Conservation (phyloP, 208 protist genomes). For the Crithidia mellificae region DNA sequence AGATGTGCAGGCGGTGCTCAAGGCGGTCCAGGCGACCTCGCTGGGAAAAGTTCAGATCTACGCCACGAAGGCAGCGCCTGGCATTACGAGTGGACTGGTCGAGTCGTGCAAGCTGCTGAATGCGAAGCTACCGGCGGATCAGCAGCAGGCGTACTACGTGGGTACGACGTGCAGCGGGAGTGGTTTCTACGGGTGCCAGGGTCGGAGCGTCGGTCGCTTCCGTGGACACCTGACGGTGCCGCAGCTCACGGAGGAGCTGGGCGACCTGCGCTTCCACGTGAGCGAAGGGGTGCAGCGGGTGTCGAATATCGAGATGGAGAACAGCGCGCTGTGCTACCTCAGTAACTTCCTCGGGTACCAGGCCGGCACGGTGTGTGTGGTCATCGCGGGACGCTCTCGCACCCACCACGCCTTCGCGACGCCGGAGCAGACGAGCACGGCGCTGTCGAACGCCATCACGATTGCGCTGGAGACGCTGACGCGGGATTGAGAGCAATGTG, state of each 20-base stretch:
- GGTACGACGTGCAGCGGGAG: slow-evolving; percentile 66
- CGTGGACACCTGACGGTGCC: slow-evolving; percentile 45
- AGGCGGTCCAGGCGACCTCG: slow-evolving; percentile 34
- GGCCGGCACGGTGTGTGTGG: slow-evolving; percentile 62
- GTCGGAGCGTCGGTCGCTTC: slow-evolving; percentile 68
- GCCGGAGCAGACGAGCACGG: slow-evolving; percentile 36
- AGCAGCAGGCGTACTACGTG: slow-evolving; percentile 52
- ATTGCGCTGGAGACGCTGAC: slow-evolving; percentile 63
- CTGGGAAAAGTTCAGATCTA: slow-evolving; percentile 64
- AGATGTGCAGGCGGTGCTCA: slow-evolving; percentile 50
- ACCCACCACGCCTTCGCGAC: slow-evolving; percentile 45
- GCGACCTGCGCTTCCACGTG: slow-evolving; percentile 46
- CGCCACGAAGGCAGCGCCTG: slow-evolving; percentile 56
- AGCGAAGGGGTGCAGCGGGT: slow-evolving; percentile 45
- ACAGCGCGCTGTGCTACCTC: slow-evolving; percentile 67
- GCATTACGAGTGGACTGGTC: slow-evolving; percentile 50
- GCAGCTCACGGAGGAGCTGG: slow-evolving; percentile 57
- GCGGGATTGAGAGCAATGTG: slow-evolving; percentile 21
- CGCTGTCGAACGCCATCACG: slow-evolving; percentile 44
- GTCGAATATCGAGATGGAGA: slow-evolving; percentile 85
- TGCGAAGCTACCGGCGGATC: slow-evolving; percentile 9
- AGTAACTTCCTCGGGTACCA: slow-evolving; percentile 66
- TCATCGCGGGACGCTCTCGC: slow-evolving; percentile 51
- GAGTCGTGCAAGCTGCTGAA: slow-evolving; percentile 48
- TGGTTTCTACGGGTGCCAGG: slow-evolving; percentile 84